Evolutionary conservation across 106 monocot genomes (phyloP).

Genomic region (Dendrobium chrysotoxum): DNA sequence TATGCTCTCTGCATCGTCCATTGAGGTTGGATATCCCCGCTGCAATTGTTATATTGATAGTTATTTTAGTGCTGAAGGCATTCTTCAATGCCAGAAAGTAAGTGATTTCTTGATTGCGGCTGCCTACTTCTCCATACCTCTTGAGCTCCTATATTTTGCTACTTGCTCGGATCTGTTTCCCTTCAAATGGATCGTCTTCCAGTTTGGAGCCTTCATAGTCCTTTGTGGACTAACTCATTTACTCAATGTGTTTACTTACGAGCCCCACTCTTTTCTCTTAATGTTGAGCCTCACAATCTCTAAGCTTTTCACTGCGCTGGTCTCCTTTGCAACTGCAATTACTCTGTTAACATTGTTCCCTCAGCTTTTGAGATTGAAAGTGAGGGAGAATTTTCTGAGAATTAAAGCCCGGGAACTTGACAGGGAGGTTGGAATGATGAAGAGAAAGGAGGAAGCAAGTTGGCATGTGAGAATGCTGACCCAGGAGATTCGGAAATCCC

Average conservation of each 20-base stretch:
- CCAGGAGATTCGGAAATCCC: slow-evolving; percentile 61
- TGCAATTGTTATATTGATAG: slow-evolving; percentile 42
- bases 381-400: slow-evolving; percentile 57
- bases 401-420: slow-evolving; percentile 55
- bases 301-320: slow-evolving; percentile 61
- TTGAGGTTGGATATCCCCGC: slow-evolving; percentile 23
- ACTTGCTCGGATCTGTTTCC: slow-evolving; percentile 52
- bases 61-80: slow-evolving; percentile 32
- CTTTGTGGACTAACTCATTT: slow-evolving; percentile 67
- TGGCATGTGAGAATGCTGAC: slow-evolving; percentile 81
- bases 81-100: slow-evolving; percentile 50
- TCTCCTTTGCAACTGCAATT: slow-evolving; percentile 65
- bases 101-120: slow-evolving; percentile 60
- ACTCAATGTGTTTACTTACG: slow-evolving; percentile 62
- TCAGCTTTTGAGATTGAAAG: slow-evolving; percentile 61
- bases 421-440: slow-evolving; percentile 52
- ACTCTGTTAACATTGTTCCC: slow-evolving; percentile 64
- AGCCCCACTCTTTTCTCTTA: slow-evolving; percentile 48
- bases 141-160: slow-evolving; percentile 59
- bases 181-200: slow-evolving; percentile 72
- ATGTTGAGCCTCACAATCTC: slow-evolving; percentile 47
- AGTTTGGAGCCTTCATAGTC: slow-evolving; percentile 63
- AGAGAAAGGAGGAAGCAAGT: slow-evolving; percentile 49
- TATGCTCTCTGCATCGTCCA: slow-evolving; percentile 11
- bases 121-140: slow-evolving; percentile 71